Conservation (phyloP, 495 filamentous ascomycete genomes). For the Talaromyces stipitatus region DNA sequence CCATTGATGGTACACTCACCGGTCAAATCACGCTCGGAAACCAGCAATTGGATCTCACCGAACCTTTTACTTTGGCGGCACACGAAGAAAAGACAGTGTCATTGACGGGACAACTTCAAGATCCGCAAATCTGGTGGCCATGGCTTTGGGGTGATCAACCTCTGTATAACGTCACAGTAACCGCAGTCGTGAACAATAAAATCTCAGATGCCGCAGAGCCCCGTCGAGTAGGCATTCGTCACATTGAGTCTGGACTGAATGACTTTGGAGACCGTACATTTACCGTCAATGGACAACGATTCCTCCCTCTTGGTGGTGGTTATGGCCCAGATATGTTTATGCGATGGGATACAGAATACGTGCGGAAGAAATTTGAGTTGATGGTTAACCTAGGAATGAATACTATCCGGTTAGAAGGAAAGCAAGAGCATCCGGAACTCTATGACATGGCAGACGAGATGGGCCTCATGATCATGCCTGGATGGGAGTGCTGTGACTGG, state of each 20-base stretch:
- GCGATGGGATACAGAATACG: conserved; percentile 39
- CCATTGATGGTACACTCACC: conserved; percentile 26
- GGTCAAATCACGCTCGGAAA: conserved; percentile 27
- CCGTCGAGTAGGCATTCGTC: conserved; percentile 47
- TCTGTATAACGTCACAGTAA: conserved; percentile 50
- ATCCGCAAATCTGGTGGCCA: conserved; percentile 71
- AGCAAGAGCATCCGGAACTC: conserved; percentile 54
- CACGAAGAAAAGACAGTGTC: conserved; percentile 29
- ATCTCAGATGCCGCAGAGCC: conserved; percentile 35
- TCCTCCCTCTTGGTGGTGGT: conserved; percentile 53
- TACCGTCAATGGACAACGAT: conserved; percentile 46
- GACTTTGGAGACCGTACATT: conserved; percentile 47
- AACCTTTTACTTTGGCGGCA: conserved; percentile 29
- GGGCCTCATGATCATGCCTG: conserved; percentile 54
- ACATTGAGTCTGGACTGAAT: conserved; percentile 44
- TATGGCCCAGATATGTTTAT: conserved; percentile 57
- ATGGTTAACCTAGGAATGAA: conserved; percentile 54
- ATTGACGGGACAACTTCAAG: conserved; percentile 29
- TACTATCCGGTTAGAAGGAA: conserved; percentile 56
- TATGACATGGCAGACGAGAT: conserved; percentile 50
- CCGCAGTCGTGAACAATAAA: conserved; percentile 20
- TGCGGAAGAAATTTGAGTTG: conserved; percentile 39
- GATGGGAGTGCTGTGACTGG: conserved; percentile 65
- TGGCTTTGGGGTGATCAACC: conserved; percentile 67
- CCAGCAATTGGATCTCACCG: conserved; percentile 13